Evolutionary conservation across 495 filamentous ascomycete species (phyloP).

Genomic region (Aspergillus ellipticus): DNA sequence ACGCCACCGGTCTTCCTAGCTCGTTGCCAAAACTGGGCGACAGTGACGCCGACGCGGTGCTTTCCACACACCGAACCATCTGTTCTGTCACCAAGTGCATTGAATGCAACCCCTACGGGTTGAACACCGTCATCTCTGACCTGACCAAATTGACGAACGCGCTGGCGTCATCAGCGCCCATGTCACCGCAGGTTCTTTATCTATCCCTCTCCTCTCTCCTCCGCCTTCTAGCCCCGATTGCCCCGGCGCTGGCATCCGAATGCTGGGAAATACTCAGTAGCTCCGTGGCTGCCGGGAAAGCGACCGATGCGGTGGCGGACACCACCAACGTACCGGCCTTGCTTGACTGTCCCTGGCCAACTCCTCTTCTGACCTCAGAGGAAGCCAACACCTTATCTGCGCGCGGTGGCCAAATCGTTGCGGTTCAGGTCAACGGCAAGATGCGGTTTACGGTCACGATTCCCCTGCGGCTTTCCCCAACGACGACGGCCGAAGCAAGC

Average conservation of each 20-base stretch:
- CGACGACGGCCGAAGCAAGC: constrained; percentile 11
- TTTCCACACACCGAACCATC: constrained; percentile 63
- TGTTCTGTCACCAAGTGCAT: constrained; percentile 64
- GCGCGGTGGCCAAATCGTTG: constrained; percentile 47
- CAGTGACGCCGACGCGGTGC: constrained; percentile 56
- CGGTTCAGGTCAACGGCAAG: constrained; percentile 76
- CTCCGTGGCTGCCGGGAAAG: constrained; percentile 6
- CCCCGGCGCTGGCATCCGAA: constrained; percentile 75
- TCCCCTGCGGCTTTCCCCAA: constrained; percentile 24
- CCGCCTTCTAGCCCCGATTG: constrained; percentile 70
- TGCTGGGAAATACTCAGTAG: constrained; percentile 63
- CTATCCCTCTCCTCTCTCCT: constrained; percentile 50
- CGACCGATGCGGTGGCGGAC: constrained; percentile 6
- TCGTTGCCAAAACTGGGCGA: constrained; percentile 36
- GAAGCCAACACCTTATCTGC: constrained; percentile 47
- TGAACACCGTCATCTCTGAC: constrained; percentile 81
- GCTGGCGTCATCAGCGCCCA: constrained; percentile 40
- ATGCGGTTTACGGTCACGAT: constrained; percentile 62
- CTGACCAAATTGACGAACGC: constrained; percentile 74
- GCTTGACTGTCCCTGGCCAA: constrained; percentile 53
- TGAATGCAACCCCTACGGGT: constrained; percentile 57
- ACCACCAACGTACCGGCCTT: constrained; percentile 25
- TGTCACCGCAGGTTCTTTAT: constrained; percentile 32
- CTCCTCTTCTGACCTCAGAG: constrained; percentile 31
- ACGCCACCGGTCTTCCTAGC: constrained; percentile 23